phyloP scores from a whole-genome alignment of 2,329 filamentous ascomycete genomes.

The Sphaerostilbella broomeana region DNA sequence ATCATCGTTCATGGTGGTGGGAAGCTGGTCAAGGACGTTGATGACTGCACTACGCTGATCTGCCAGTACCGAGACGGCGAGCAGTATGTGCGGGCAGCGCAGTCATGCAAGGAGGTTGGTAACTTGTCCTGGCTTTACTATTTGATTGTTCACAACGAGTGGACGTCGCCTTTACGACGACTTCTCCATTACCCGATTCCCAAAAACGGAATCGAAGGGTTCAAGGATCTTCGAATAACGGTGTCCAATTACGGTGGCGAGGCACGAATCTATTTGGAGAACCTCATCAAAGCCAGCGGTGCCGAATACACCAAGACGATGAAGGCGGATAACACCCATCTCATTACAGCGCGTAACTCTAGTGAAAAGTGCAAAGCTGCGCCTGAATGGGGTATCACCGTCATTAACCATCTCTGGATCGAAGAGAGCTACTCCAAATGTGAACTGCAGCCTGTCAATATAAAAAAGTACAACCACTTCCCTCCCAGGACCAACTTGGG shows the following conservation, averaged over 20 bases:
- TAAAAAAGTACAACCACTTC: conserved; percentile 76
- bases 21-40: conserved; percentile 55
- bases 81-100: conserved; percentile 71
- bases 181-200: conserved; percentile 88
- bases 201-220: conserved; percentile 69
- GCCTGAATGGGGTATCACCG: conserved; percentile 81
- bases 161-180: conserved; percentile 76
- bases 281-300: conserved; percentile 75
- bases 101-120: conserved; percentile 73
- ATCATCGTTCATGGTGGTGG: conserved; percentile 70
- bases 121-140: conserved; percentile 93
- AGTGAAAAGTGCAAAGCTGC: conserved; percentile 94
- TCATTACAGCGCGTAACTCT: conserved; percentile 81
- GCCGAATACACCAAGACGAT: conserved; percentile 91
- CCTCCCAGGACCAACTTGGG: conserved; percentile 84
- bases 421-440: conserved; percentile 96
- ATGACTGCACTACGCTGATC: conserved; percentile 74
- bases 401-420: conserved; percentile 93
- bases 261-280: conserved; percentile 87
- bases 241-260: conserved; percentile 96
- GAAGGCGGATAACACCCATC: conserved; percentile 90
- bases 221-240: conserved; percentile 70
- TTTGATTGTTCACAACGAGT: conserved; percentile 80
- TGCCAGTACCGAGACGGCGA: conserved; percentile 79
- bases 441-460: conserved; percentile 63